Conservation (phyloP, 805 yeast species). For the Saccharomycopsis sp. region DNA sequence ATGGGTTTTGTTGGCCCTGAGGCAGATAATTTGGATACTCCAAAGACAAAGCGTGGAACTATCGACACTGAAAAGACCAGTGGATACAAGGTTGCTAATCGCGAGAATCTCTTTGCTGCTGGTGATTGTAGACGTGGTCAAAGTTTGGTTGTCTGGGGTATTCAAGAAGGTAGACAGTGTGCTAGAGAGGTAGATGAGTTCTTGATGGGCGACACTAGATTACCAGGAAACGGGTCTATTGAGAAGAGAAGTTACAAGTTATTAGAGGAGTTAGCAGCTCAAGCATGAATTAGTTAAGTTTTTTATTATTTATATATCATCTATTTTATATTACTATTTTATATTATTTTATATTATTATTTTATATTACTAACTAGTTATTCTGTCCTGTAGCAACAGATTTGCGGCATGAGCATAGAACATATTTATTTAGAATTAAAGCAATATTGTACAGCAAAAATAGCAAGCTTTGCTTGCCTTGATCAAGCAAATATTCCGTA, state of each 20-base stretch:
- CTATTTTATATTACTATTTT: too few species aligned
- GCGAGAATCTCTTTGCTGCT: conserved; percentile 79
- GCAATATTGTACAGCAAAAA: background rate
- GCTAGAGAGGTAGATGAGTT: conserved; percentile 86
- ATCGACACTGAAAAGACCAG: conserved; percentile 50
- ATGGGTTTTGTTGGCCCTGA: conserved; percentile 99
- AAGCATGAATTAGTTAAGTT: conserved; percentile 14
- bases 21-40: conserved; percentile 60
- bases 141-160: conserved; percentile 98
- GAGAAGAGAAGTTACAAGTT: conserved; percentile 75
- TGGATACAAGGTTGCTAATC: conserved; percentile 55
- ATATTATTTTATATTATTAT: too few species aligned
- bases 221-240: conserved; percentile 93
- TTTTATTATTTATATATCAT: background rate
- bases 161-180: conserved; percentile 98
- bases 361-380: too few species aligned
- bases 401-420: too few species aligned
- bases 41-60: conserved; percentile 80
- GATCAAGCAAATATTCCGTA: background rate
- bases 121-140: conserved; percentile 99
- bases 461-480: background rate
- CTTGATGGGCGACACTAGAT: conserved; percentile 69
- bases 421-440: too few species aligned
- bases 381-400: too few species aligned
- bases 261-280: conserved; percentile 42